Base-by-base conservation (phyloP, 2,329 filamentous ascomycete species). In the Byssothecium circinans region DNA sequence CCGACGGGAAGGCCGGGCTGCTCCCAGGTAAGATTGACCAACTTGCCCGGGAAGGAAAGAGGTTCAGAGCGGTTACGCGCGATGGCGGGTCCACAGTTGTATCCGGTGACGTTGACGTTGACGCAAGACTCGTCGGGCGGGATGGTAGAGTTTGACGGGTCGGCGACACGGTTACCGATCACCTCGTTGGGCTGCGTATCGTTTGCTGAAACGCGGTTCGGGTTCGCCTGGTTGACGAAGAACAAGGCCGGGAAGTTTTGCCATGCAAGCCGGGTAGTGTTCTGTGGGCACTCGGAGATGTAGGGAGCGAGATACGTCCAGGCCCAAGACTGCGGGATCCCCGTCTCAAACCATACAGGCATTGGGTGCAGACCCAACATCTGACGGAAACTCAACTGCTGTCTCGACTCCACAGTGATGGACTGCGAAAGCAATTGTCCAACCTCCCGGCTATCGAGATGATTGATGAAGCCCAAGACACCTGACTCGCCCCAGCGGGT, bases 301-400 rank as follows among this genome's bases (percentile, higher is more conserved):
- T 91, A 91, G 0, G 88, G 89, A 0, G 89, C 88, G 4, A 94
- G 77, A 18, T 89, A 78, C 0, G 88, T 87, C 89, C 89, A 95
- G 0, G 85, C 82, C 88, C 89, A 95, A 0, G 85, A 89, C 68
- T 95, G 89, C 0, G 88, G 89, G 19, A 92, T 84, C 32, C 88
- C 88, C 5, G 83, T 78, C 61, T 89, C 84, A 65, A 92, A 91
- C 87, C 87, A 94, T 8, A 87, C 86, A 0, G 88, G 87, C 86
- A 89, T 89, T 18, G 89, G 86, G 71, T 88, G 88, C 6, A 89
- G 79, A 14, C 89, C 89, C 27, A 83, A 79, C 67, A 94, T 89
- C 65, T 94, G 89, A 17, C 89, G 85, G 78, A 94, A 94, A 56
- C 88, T 85, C 75, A 91, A 78, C 74, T 95, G 87, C 74, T 95